Evolutionary conservation across 495 filamentous ascomycete species (phyloP).

Genomic region (Podospora conica): DNA sequence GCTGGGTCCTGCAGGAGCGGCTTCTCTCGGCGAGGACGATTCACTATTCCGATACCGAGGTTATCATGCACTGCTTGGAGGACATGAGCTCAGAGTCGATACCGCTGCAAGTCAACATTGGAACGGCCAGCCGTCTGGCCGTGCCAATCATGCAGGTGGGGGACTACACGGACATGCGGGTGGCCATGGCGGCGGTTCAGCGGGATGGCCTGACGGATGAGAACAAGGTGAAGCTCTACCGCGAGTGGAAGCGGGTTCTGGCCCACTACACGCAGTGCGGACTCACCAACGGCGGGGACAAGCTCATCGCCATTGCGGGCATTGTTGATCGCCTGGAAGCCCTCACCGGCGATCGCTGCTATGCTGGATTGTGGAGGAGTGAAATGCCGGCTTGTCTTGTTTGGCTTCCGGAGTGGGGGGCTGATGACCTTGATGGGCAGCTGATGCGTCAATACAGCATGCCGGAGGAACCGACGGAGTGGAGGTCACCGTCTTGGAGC

Average conservation of each 20-base stretch:
- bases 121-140: background rate
- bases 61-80: constrained; percentile 32
- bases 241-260: background rate
- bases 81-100: background rate
- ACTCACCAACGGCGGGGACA: background rate
- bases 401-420: background rate
- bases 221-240: background rate
- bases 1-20: constrained; percentile 35
- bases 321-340: background rate
- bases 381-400: background rate
- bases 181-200: background rate
- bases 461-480: background rate
- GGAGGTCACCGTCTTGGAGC: background rate
- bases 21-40: constrained; percentile 31
- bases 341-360: background rate
- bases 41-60: constrained; percentile 28
- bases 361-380: background rate
- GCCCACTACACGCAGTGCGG: background rate
- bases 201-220: background rate
- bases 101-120: background rate
- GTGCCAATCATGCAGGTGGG: background rate
- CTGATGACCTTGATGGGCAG: background rate
- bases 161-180: background rate
- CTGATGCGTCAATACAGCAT: background rate
- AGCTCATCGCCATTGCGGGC: background rate